Percentiles rank a stretch among this genome's conserved stretches.
Conservation (phyloP, 2,329 filamentous ascomycete genomes). For the Xylaria polymorpha region DNA sequence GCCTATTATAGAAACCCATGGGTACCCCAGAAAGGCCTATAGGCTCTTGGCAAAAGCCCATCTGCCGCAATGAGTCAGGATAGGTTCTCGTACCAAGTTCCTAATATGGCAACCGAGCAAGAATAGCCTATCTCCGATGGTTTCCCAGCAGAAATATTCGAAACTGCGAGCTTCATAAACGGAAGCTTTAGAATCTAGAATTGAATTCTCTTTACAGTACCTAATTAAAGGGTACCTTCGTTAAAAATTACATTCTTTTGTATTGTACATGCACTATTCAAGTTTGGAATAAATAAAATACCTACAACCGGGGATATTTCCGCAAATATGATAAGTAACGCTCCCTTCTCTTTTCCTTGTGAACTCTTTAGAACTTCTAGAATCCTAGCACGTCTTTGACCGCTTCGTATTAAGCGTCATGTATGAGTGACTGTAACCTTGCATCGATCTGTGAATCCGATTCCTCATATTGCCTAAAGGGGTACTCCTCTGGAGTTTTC, state of each 20-base stretch:
- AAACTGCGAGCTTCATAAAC: too few relatives aligned
- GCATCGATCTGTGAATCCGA: not conserved
- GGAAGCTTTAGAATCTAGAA: too few relatives aligned
- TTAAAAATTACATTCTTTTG: not conserved
- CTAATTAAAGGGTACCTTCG: too few relatives aligned
- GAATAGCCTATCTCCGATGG: too few relatives aligned
- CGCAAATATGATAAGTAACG: not conserved
- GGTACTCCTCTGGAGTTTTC: slow-evolving; percentile 13
- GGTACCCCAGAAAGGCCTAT: too few relatives aligned
- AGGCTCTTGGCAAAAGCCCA: too few relatives aligned
- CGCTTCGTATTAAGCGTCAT: slow-evolving; percentile 3
- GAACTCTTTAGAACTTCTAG: not conserved
- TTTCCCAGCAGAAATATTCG: too few relatives aligned
- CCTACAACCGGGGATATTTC: not conserved
- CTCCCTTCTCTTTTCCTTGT: not conserved
- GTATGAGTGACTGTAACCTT: slow-evolving; percentile 1
- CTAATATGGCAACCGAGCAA: too few relatives aligned
- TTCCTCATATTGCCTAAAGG: not conserved
- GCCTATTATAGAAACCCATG: too few relatives aligned
- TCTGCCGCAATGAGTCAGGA: too few relatives aligned
- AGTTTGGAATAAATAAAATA: not conserved
- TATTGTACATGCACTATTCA: not conserved
- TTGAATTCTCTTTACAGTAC: too few relatives aligned
- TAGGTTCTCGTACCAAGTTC: too few relatives aligned
- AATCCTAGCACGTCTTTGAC: not conserved